Percentiles rank a stretch among this genome's conserved stretches.
Evolutionary conservation across 1,139 yeast genomes (phyloP).

Genomic region (Saccharomycopsis hybrid): DNA sequence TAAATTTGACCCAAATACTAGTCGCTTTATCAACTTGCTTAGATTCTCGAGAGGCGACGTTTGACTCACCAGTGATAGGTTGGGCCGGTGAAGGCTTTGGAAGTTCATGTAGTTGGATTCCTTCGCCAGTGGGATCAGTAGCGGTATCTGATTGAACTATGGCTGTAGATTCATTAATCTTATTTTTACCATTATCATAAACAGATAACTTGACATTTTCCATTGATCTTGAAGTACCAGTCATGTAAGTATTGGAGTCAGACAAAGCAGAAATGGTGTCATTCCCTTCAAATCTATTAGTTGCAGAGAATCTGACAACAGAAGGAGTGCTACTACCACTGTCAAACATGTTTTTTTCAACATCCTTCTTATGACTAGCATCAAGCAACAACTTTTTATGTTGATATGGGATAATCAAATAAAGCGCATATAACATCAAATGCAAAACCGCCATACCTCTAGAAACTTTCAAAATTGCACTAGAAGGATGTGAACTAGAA

Average conservation of each 20-base stretch:
- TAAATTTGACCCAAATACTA: slow-evolving; percentile 1
- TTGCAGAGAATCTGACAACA: slow-evolving; percentile 12
- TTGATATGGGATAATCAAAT: slow-evolving; percentile 18
- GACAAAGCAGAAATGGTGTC: slow-evolving; percentile 2
- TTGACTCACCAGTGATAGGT: background rate
- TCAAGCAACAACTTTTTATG: slow-evolving; percentile 7
- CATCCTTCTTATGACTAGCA: background rate
- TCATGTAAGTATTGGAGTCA: background rate
- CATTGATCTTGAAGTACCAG: background rate
- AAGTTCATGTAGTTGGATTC: background rate
- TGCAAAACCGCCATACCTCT: slow-evolving; percentile 18
- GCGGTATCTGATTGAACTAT: background rate
- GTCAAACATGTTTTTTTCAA: background rate
- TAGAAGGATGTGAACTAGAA: slow-evolving; percentile 8
- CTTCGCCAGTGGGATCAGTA: background rate
- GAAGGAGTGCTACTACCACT: background rate
- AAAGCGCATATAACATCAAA: slow-evolving; percentile 13
- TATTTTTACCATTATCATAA: background rate
- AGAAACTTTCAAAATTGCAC: slow-evolving; percentile 12
- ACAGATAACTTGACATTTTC: background rate
- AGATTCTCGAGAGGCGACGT: background rate
- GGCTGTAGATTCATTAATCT: background rate
- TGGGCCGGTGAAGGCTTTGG: background rate
- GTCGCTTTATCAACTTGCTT: no score
- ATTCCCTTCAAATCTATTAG: slow-evolving; percentile 7